Evolutionary conservation across 495 filamentous ascomycete species (phyloP), one percentile per base, ranked within the genome.

Genomic region (Tuber magnatum): DNA sequence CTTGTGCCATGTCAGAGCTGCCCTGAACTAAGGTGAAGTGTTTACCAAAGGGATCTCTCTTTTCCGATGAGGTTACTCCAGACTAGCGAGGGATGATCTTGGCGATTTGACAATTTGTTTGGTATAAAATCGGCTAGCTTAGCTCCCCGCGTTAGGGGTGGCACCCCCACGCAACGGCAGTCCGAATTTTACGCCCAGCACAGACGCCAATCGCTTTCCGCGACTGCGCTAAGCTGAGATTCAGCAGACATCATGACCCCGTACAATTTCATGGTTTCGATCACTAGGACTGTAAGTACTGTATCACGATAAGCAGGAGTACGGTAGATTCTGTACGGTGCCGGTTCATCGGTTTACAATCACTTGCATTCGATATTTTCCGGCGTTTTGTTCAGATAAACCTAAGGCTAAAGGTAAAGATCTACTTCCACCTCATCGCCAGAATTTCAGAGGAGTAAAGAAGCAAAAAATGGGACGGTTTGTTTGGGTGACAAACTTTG

Each of bases 111-210:
- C 69, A 72, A 43, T 65, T 65, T 65, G 56, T 65, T 65, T 65
- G 56, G 56, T 35, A 65, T 65, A 65, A 65, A 65, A 65, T 65
- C 56, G 56, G 56, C 32, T 73, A n/a, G 72, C 72, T 79, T 76
- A 79, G 76, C 69, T 78, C 77, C 72, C 76, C 72, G 74, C 71
- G 43, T 79, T 69, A 69, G 48, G 38, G 77, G 43, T 39, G 71
- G 74, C 68, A 73, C 77, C 77, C 77, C 77, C 77, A 78, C 77
- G 68, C 69, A 38, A 41, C 51, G 70, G 46, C 65, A 43, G 44
- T 43, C 38, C 41, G 76, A 44, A 69, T 69, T 44, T 70, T 35
- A 74, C 38, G 4, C 56, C 56, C 56, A 65, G 28, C 28, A 65
- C 56, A 35, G 32, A 65, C 56, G 56, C 28, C 14, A 65, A 14